A percentile compares a stretch with the other conserved stretches of the same genome.
Conservation (phyloP, 495 filamentous ascomycete genomes). For the Podospora comata region DNA sequence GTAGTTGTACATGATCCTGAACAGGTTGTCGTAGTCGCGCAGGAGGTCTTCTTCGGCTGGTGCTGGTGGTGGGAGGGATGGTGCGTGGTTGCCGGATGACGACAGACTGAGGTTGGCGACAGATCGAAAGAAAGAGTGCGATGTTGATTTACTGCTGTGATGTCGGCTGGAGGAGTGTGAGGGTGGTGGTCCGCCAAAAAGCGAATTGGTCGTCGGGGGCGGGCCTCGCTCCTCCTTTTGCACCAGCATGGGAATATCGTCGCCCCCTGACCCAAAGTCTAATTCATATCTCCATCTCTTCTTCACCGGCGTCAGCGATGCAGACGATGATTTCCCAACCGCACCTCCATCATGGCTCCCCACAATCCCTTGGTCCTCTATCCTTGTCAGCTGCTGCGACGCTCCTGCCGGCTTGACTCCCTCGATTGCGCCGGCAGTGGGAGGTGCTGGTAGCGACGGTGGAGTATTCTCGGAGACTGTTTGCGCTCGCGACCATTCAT, state of each 20-base stretch:
- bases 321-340: slow-evolving; percentile 15
- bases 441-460: slow-evolving; percentile 26
- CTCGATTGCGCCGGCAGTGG: slow-evolving; percentile 44
- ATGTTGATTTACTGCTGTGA: slow-evolving; percentile 34
- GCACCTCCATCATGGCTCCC: not conserved
- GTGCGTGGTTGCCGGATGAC: slow-evolving; percentile 14
- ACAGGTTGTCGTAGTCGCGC: slow-evolving; percentile 88
- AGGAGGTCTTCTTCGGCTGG: slow-evolving; percentile 63
- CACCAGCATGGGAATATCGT: slow-evolving; percentile 84
- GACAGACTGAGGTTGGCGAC: slow-evolving; percentile 72
- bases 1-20: slow-evolving; percentile 91
- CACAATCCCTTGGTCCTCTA: slow-evolving; percentile 24
- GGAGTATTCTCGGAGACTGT: slow-evolving; percentile 25
- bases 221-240: slow-evolving; percentile 61
- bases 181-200: slow-evolving; percentile 39
- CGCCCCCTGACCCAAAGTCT: slow-evolving; percentile 66
- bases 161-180: slow-evolving; percentile 22
- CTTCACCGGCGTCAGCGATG: slow-evolving; percentile 37
- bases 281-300: slow-evolving; percentile 83
- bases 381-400: slow-evolving; percentile 31
- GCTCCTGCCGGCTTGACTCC: slow-evolving; percentile 41
- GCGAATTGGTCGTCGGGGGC: slow-evolving; percentile 30
- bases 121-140: slow-evolving; percentile 76
- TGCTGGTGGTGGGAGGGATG: slow-evolving; percentile 41
- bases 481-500: slow-evolving; percentile 71